These are phyloP conservation scores for Lactarius sanguifluus DNA, from an alignment of 768 basidiomycete genomes.

Conservation along the genomic window DNA sequence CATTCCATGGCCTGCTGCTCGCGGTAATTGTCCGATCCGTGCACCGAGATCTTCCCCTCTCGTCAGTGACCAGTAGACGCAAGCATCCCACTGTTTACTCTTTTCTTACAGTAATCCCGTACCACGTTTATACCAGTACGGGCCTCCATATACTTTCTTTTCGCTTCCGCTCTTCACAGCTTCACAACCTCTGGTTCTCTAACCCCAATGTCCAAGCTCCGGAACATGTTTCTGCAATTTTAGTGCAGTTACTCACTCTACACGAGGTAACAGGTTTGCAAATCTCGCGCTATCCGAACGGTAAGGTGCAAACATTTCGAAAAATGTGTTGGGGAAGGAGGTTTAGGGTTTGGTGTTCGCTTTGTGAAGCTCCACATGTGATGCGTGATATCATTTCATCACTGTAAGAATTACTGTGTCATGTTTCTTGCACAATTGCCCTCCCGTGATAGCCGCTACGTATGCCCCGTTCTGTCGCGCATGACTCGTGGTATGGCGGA, in stretches of 20 bases:
- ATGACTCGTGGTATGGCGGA: no score
- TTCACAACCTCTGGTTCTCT: not conserved
- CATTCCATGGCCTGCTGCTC: not conserved
- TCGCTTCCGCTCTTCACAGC: not conserved
- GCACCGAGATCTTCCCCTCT: not conserved
- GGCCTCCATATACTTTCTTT: not conserved
- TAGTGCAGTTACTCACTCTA: slow-evolving; percentile 1
- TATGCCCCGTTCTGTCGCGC: not conserved
- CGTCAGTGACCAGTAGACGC: not conserved
- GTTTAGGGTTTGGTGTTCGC: not conserved
- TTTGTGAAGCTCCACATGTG: not conserved
- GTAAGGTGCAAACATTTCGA: not conserved
- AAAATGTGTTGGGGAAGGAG: not conserved
- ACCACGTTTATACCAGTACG: not conserved
- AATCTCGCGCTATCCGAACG: not conserved
- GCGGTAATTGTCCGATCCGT: not conserved
- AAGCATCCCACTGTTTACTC: not conserved
- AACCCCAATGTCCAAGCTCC: not conserved
- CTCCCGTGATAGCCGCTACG: not conserved
- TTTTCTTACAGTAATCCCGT: not conserved
- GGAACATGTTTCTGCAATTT: not conserved
- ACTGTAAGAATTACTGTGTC: not conserved
- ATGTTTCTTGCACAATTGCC: not conserved
- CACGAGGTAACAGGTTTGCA: not conserved
- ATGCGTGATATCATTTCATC: slow-evolving; percentile 1